Percentiles rank a stretch among this genome's conserved stretches.
Conservation (phyloP, 805 yeast species). For the Metschnikowia borealis region DNA sequence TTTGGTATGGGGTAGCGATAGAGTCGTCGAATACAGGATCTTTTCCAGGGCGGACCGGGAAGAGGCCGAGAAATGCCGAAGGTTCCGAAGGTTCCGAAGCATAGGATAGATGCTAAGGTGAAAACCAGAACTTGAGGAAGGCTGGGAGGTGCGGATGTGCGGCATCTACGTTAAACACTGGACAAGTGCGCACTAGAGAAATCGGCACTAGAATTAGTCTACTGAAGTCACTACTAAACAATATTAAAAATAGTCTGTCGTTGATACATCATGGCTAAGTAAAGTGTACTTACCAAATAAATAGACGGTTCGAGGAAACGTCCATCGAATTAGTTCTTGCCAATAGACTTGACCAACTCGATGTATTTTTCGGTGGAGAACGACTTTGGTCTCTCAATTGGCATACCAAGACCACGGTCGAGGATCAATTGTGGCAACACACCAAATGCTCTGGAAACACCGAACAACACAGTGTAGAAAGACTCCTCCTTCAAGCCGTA, state of each 20-base stretch:
- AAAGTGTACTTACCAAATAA: slow-evolving; percentile 13
- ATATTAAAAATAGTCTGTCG: slow-evolving; percentile 1
- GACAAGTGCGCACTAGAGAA: too few relatives aligned
- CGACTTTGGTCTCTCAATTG: slow-evolving; percentile 77
- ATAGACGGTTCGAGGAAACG: slow-evolving; percentile 7
- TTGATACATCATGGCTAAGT: slow-evolving; percentile 10
- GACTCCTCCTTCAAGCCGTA: slow-evolving; percentile 71
- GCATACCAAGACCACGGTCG: slow-evolving; percentile 73
- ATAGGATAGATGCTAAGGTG: not conserved
- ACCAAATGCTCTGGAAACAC: slow-evolving; percentile 78
- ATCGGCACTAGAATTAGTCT: too few relatives aligned
- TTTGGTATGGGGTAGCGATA: slow-evolving; percentile 62
- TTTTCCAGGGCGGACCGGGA: slow-evolving; percentile 1
- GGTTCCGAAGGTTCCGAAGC: slow-evolving; percentile 1
- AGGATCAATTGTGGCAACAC: slow-evolving; percentile 74
- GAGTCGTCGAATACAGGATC: slow-evolving; percentile 44
- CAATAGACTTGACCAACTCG: slow-evolving; percentile 22
- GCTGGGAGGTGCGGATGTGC: not conserved
- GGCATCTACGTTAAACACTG: not conserved
- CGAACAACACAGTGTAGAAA: slow-evolving; percentile 78
- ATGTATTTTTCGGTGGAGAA: slow-evolving; percentile 29
- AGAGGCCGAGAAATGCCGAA: slow-evolving; percentile 6
- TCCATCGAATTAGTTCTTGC: slow-evolving; percentile 14
- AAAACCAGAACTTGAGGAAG: not conserved
- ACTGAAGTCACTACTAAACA: too few relatives aligned